Conservation (phyloP, 1,284 basidiomycete species). For the Phlebopus sp. region DNA sequence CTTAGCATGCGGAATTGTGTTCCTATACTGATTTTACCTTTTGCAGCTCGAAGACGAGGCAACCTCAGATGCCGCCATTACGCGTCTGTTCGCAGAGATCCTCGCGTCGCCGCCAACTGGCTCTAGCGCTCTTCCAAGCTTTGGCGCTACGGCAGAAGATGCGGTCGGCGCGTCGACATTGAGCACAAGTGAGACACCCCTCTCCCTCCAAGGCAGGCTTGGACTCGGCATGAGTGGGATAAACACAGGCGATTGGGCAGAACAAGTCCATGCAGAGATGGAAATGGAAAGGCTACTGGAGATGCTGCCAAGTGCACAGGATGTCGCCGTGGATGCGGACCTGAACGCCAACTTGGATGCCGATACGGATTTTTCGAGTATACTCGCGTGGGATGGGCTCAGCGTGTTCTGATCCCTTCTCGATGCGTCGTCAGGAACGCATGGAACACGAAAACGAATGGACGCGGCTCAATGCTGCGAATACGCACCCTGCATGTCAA, state of each 20-base stretch:
- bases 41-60: constrained; percentile 28
- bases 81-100: constrained; percentile 35
- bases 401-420: constrained; percentile 22
- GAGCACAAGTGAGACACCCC: constrained; percentile 13
- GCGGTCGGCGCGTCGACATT: constrained; percentile 22
- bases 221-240: constrained; percentile 30
- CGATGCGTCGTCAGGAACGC: constrained; percentile 2
- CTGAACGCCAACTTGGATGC: constrained; percentile 23
- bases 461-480: constrained; percentile 3
- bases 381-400: constrained; percentile 34
- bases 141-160: constrained; percentile 33
- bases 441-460: constrained; percentile 17
- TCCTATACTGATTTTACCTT: neutral
- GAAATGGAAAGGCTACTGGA: constrained; percentile 65
- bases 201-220: constrained; percentile 7
- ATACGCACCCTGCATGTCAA: constrained; percentile 1
- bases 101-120: constrained; percentile 33
- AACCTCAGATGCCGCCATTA: constrained; percentile 30
- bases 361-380: constrained; percentile 37
- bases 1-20: rapidly evolving
- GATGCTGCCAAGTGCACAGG: constrained; percentile 42
- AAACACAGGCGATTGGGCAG: constrained; percentile 25
- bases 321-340: constrained; percentile 26
- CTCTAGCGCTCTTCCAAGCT: constrained; percentile 31
- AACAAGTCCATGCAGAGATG: constrained; percentile 38